Evolutionary conservation across 805 yeast genomes (phyloP), one percentile per base, ranked within the genome.

Genomic region (Kazachstania taianensis): DNA sequence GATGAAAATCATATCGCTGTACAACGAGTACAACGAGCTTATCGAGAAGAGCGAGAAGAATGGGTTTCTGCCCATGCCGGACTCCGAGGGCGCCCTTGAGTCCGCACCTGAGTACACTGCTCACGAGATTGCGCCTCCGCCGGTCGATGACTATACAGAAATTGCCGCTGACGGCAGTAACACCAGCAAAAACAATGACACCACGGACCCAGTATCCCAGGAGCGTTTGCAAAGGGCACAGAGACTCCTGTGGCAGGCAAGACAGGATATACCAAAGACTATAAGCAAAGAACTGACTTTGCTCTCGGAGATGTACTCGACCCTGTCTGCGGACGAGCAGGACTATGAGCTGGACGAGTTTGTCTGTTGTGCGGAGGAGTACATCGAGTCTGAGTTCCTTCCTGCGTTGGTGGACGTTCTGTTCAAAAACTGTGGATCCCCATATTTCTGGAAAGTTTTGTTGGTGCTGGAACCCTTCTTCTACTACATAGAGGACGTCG

Each of bases 311-410:
- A 55, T 59, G 61, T 59, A 57, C 35, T 52, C 59, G 1, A 53
- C 60, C 1, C 41, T 55, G 28, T 53, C 59, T 13, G 59, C 60
- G 4, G 60, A 55, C 37, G 63, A 59, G 39, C 63, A 59, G 40
- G 63, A 59, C 39, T 57, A 50, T 22, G 55, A 57, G 38, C 33
- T 59, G 16, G 62, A 57, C 36, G 60, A 57, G 36, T 59, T 59
- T 46, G 63, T 59, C 3, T 51, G 57, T 29, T 55, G 60, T 35
- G 63, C 63, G 2, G 63, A 59, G 29, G 60, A 57, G 35, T 59
- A 57, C 35, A 57, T 57, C 27, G 62, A 59, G 41, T 38, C 53
- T 10, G 58, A 53, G 34, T 59, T 50, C 40, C 39, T 57, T 23
- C 63, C 63, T 7, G 47, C 52, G 14, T 42, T 59, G 28, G 50